Evolutionary conservation across 495 filamentous ascomycete genomes (phyloP).

Genomic region (Penicillium subrubescens): DNA sequence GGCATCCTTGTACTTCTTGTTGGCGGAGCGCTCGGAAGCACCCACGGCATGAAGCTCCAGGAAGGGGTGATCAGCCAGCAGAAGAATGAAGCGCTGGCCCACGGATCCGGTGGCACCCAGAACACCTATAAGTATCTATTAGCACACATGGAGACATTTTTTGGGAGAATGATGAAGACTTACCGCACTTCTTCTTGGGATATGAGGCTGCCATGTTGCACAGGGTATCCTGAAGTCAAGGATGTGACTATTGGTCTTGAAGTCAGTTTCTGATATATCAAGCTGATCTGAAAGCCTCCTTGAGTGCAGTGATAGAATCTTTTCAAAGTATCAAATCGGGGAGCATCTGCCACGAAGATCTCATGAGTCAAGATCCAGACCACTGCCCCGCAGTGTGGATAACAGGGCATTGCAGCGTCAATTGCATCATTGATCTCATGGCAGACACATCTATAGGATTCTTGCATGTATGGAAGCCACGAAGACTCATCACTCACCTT

Average conservation of each 20-base stretch:
- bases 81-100: slow-evolving; percentile 82
- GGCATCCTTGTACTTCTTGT: slow-evolving; percentile 82
- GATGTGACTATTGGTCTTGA: neutral
- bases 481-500: slow-evolving; percentile 30
- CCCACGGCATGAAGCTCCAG: slow-evolving; percentile 76
- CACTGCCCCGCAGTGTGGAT: slow-evolving; percentile 25
- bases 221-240: slow-evolving; percentile 5
- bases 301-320: neutral
- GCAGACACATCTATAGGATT: neutral
- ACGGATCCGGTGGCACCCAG: slow-evolving; percentile 67
- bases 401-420: slow-evolving; percentile 4
- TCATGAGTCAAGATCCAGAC: slow-evolving; percentile 22
- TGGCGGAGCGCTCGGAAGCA: slow-evolving; percentile 75
- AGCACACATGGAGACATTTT: slow-evolving; percentile 8
- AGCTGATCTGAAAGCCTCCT: neutral
- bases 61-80: slow-evolving; percentile 77
- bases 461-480: neutral
- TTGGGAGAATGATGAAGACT: slow-evolving; percentile 8
- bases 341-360: slow-evolving; percentile 8
- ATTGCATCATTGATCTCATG: slow-evolving; percentile 8
- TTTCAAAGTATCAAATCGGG: slow-evolving; percentile 8
- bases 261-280: slow-evolving; percentile 7
- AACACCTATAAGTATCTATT: slow-evolving; percentile 38
- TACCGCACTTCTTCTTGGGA: slow-evolving; percentile 54
- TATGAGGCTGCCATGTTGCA: slow-evolving; percentile 39